Evolutionary conservation across 2,329 filamentous ascomycete species (phyloP).

Genomic region (Madurella fahalii): DNA sequence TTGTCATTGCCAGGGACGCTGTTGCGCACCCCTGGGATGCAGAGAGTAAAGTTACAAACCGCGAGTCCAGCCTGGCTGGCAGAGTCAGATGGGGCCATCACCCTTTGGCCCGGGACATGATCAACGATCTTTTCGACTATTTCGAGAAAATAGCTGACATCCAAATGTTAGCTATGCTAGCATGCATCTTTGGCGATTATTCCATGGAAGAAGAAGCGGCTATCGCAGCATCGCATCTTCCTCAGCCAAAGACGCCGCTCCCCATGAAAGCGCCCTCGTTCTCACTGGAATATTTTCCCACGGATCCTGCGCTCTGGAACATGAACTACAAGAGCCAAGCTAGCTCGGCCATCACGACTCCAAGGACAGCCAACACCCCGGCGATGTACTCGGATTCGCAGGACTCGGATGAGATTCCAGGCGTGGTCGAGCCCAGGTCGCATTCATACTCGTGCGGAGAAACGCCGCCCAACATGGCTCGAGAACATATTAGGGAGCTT

Average conservation of each 20-base stretch:
- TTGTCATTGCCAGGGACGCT: conserved; percentile 65
- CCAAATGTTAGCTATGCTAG: conserved; percentile 69
- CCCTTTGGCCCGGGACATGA: conserved; percentile 58
- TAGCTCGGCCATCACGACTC: conserved; percentile 54
- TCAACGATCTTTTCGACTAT: conserved; percentile 58
- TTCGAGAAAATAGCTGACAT: conserved; percentile 60
- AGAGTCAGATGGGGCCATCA: conserved; percentile 66
- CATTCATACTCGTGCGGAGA: conserved; percentile 60
- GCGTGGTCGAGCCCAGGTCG: conserved; percentile 50
- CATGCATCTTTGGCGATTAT: conserved; percentile 64
- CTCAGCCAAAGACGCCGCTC: conserved; percentile 58
- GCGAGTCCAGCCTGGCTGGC: conserved; percentile 43
- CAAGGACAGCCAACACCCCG: conserved; percentile 54
- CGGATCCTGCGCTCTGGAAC: conserved; percentile 52
- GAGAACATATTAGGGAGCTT: conserved; percentile 41
- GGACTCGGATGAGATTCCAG: conserved; percentile 52
- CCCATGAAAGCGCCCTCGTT: conserved; percentile 63
- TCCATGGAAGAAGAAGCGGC: conserved; percentile 52
- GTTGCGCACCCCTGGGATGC: conserved; percentile 40
- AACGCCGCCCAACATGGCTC: conserved; percentile 51
- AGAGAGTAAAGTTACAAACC: conserved; percentile 13
- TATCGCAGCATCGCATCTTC: conserved; percentile 53
- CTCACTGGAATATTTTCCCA: conserved; percentile 63
- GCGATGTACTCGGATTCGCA: conserved; percentile 52
- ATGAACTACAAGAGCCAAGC: conserved; percentile 47